Base-by-base conservation (phyloP, 2,329 filamentous ascomycete species). In the Aspergillus ibericus region DNA sequence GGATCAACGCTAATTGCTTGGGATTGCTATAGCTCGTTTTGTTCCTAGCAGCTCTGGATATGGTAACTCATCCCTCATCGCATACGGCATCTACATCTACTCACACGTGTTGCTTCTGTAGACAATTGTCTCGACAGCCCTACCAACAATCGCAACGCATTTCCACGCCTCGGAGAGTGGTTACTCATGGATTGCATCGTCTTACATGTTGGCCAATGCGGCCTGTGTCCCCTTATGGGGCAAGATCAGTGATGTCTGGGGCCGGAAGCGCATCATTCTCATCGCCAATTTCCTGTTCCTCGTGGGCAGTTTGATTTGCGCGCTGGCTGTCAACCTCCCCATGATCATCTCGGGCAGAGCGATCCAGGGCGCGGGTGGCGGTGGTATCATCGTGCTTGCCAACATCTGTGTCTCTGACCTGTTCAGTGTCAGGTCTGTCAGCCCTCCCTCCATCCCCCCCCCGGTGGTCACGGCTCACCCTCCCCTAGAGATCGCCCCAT, bases 191-290 rank as follows among this genome's bases (percentile, higher is more conserved):
- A 79, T 81, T 61, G 78, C 78, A 16, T 78, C 77, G 15, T 75
- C 78, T 9, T 80, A 78, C 63, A 69, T 81, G 15, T 68, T 81
- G 53, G 77, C 75, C 53, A 78, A 80, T 63, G 75, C 80, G 20
- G 71, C 78, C 13, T 76, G 81, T 18, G 82, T 83, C 2, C 83
- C 83, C 1, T 77, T 83, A 32, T 87, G 85, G 83, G 84, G 85
- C 20, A 88, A 88, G 66, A 74, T 88, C 20, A 85, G 83, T 46
- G 87, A 89, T 63, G 88, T 89, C 58, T 89, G 84, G 75, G 87
- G 87, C 2, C 79, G 87, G 40, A 90, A 89, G 65, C 82, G 82
- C 12, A 80, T 87, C 50, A 75, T 89, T 29, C 74, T 89, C 13
- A 65, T 82, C 3, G 85, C 85, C 16, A 87, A 87, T 59, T 73